Evolutionary conservation across 495 filamentous ascomycete genomes (phyloP), one percentile per base, ranked within the genome.

Genomic region (Penicillium antarcticum): DNA sequence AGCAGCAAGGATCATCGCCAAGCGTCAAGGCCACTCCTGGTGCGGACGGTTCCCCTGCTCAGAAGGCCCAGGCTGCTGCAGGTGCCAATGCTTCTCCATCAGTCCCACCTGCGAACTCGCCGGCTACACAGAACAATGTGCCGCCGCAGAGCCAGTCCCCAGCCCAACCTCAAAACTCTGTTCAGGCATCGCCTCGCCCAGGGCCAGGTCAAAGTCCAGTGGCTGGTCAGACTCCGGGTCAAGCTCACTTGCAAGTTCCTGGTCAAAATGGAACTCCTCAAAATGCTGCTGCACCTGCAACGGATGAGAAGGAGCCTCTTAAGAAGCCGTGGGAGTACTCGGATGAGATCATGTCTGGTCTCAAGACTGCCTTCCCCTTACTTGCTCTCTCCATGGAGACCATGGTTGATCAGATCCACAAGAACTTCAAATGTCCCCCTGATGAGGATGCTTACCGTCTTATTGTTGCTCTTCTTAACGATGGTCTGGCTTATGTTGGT

Each of bases 331-430:
- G 94, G 94, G 95, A 99, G 62, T 85, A 92, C 58, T 89, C 89
- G 0, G 95, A 99, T 49, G 92, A 97, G 66, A 91, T 97, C 48
- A 90, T 94, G 80, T 87, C 88, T 31, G 84, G 86, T 24, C 82
- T 99, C 40, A 97, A 97, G 75, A 96, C 92, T 12, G 91, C 91
- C 0, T 97, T 97, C 74, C 95, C 95, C 16, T 76, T 99, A 34
- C 84, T 99, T 52, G 92, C 94, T 3, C 74, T 97, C 31, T 97
- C 94, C 2, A 97, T 99, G 92, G 95, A 99, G 72, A 95, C 92
- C 1, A 97, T 99, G 92, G 91, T 96, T 26, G 95, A 99, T 62
- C 91, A 96, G 70, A 96, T 97, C 56, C 84, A 88, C 68, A 97
- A 96, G 78, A 86, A 97, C 69, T 97, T 97, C 81, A 97, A 97